phyloP scores from a whole-genome alignment of 331 rosid species.

The Pyrus hybrid region DNA sequence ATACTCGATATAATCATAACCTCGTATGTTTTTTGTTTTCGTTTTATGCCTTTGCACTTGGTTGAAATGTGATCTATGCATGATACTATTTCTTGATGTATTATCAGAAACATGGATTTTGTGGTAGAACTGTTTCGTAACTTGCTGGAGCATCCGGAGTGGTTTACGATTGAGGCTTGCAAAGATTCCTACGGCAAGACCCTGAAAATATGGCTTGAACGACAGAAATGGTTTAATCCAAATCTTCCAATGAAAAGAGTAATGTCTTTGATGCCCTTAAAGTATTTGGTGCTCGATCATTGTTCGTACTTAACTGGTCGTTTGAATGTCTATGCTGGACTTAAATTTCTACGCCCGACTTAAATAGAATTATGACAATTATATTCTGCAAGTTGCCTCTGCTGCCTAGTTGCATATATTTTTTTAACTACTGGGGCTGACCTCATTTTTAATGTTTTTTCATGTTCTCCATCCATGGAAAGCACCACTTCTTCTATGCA shows the following conservation, averaged over 20 bases:
- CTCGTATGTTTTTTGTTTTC: too few relatives aligned
- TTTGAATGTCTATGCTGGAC: not conserved
- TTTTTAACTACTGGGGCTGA: not conserved
- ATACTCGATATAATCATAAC: constrained; percentile 11
- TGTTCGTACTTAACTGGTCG: not conserved
- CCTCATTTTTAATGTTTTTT: not conserved
- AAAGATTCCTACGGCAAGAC: constrained; percentile 41
- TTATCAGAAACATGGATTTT: constrained; percentile 90
- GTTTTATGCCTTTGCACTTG: not conserved
- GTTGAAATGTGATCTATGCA: not conserved
- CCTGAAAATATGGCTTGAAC: too few relatives aligned
- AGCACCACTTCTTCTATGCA: too few relatives aligned
- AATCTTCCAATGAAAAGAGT: constrained; percentile 19
- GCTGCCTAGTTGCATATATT: not conserved
- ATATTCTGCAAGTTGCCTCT: not conserved
- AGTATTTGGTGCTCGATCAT: not conserved
- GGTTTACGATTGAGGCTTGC: constrained; percentile 89
- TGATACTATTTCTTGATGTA: not conserved
- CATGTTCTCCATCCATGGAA: too few relatives aligned
- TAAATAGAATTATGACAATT: not conserved
- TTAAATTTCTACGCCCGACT: not conserved
- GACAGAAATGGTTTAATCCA: too few relatives aligned
- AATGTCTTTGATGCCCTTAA: constrained; percentile 24
- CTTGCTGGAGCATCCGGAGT: constrained; percentile 70
- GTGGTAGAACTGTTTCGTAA: constrained; percentile 74